Base-by-base conservation (phyloP, 768 basidiomycete genomes). In the Suillus variegatus region DNA sequence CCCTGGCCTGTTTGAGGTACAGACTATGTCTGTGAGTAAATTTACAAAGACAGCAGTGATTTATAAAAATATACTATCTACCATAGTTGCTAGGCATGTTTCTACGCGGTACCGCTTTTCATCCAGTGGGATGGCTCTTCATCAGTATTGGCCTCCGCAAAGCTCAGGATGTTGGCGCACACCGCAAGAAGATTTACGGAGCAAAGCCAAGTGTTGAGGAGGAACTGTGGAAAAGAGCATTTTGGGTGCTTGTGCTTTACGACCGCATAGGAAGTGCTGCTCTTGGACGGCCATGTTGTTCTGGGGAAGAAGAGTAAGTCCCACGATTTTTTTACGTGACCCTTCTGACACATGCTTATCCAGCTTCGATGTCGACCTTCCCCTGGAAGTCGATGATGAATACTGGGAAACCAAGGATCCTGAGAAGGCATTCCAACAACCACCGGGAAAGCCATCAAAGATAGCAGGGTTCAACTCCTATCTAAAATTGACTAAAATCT, bases 361-460 rank as follows among this genome's bases (percentile, higher is more conserved):
- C 68, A 95, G 93, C 74, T 93, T 93, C 72, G 94, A 96, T 73
- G 79, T 90, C 35, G 93, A 93, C 55, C 78, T 92, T 41, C 92
- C 92, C 47, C 82, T 92, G 14, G 92, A 94, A 74, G 89, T 94
- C 16, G 92, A 96, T 68, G 89, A 91, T 69, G 86, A 89, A 67
- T 93, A 87, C 72, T 95, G 92, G 93, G 84, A 87, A 66, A 77
- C 76, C 20, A 79, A 76, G 62, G 82, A 82, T 63, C 80, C 84
- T 14, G 74, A 78, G 12, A 72, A 75, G 35, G 82, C 84, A 36
- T 94, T 92, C 76, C 82, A 84, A 66, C 94, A 94, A 69, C 93
- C 92, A 12, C 72, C 77, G 14, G 84, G 79, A 13, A 81, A 85
- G 65, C 87, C 89, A 20, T 85, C 87, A 32, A 77, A 76, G 57